These are phyloP conservation scores for Aspergillus nanangensis DNA, from an alignment of 495 filamentous ascomycete species.

Conservation along the genomic window DNA sequence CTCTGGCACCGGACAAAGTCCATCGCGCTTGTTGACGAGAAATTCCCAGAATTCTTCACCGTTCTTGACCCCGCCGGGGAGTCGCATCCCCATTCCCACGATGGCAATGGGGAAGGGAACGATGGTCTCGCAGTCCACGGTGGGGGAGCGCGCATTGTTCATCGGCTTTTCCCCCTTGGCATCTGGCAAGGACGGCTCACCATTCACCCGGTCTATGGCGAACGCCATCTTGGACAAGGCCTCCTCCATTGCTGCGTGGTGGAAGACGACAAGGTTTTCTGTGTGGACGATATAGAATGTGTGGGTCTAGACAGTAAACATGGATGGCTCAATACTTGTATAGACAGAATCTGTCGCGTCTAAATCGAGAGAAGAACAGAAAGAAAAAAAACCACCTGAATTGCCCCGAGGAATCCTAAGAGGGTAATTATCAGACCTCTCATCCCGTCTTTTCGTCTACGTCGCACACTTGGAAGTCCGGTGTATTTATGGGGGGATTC, in stretches of 20 bases:
- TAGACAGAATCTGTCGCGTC: too few relatives aligned
- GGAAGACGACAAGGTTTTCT: too few relatives aligned
- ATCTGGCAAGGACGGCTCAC: not conserved
- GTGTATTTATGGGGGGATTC: too few relatives aligned
- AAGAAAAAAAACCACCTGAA: too few relatives aligned
- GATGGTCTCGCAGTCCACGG: not conserved
- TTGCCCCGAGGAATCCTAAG: too few relatives aligned
- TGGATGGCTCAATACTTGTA: too few relatives aligned
- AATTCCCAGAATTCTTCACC: slow-evolving; percentile 37
- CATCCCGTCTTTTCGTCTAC: too few relatives aligned
- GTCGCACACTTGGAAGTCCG: too few relatives aligned
- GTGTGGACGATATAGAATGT: too few relatives aligned
- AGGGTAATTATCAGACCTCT: too few relatives aligned
- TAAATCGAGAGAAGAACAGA: too few relatives aligned
- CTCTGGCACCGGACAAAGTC: slow-evolving; percentile 25
- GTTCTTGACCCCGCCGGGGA: slow-evolving; percentile 38
- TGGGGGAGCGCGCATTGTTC: not conserved
- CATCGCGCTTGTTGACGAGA: slow-evolving; percentile 34
- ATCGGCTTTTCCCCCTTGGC: not conserved
- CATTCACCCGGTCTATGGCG: not conserved
- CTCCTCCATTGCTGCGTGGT: not conserved
- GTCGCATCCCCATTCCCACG: slow-evolving; percentile 42
- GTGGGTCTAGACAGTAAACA: too few relatives aligned
- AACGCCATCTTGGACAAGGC: not conserved
- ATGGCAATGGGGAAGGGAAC: slow-evolving; percentile 39